Base-by-base conservation (phyloP, 2,329 filamentous ascomycete genomes). In the Fusarium compactum region DNA sequence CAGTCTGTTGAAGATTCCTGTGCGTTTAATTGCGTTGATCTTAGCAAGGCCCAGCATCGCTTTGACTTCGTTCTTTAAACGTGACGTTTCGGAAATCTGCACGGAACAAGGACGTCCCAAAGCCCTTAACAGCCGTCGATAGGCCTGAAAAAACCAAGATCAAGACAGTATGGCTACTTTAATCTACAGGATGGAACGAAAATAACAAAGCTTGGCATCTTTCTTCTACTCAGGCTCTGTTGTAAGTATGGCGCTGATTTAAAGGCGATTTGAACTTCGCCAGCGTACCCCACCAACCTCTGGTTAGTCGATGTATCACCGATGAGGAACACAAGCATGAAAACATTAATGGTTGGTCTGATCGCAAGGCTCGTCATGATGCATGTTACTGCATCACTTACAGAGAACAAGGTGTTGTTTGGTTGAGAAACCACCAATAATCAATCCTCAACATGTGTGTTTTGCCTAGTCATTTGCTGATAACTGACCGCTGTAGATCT, bases 161-260 rank as follows among this genome's bases (percentile, higher is more conserved):
- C 20, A 40, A n/a, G 24, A 18, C 43, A 29, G 18, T 18, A n/a
- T 56, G 18, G 18, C 41, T 20, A 52, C 25, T 38, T 38, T 38
- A 18, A 14, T 5, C 29, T 25, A 27, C 40, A 18, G 24, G 18
- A 27, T 27, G 40, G 15, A 22, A 22, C 41, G 10, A 27, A 52
- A 52, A 52, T 52, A 65, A 65, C 59, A 45, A 65, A 50, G 53
- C 62, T 66, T 66, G 62, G 63, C 47, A 65, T 22, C 20, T n/a
- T 15, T 12, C 27, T 22, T 65, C 11, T 32, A 20, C 61, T 43
- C 55, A 34, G 41, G 20, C 55, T 34, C 45, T 60, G 40, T 41
- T 32, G 40, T 52, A 25, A 57, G 46, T 40, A 51, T 41, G 14
- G 24, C 40, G 32, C 50, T 52, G 27, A 52, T 25, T 15, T 41